phyloP scores from a whole-genome alignment of 148 eudicot genomes.

The Cornus florida region DNA sequence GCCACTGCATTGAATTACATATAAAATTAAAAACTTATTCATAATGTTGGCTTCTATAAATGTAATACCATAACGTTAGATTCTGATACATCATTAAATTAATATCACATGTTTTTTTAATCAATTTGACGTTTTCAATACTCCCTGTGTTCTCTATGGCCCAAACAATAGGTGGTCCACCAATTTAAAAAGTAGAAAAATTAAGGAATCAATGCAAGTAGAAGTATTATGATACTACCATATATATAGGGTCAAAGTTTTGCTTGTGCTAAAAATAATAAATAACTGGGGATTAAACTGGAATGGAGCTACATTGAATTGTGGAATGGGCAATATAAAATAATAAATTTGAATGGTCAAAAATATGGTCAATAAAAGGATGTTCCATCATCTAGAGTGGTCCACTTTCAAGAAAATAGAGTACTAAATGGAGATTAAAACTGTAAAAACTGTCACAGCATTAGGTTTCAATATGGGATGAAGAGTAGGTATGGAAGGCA shows the following conservation, averaged over 20 bases:
- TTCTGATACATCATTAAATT: neutral
- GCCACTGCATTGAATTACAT: conserved; percentile 51
- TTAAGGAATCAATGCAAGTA: neutral
- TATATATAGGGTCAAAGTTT: too few species aligned
- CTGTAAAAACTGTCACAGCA: conserved; percentile 8
- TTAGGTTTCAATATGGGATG: conserved; percentile 16
- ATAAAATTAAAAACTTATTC: neutral
- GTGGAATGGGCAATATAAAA: neutral
- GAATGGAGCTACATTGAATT: too few species aligned
- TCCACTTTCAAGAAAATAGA: neutral
- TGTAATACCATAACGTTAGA: neutral
- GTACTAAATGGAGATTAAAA: neutral
- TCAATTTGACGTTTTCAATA: neutral
- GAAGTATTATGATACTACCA: neutral
- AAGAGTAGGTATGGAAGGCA: conserved; percentile 35
- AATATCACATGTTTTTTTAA: neutral
- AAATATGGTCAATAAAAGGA: neutral
- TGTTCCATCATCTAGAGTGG: neutral
- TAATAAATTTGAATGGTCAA: neutral
- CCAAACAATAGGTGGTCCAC: conserved; percentile 7
- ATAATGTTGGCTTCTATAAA: neutral
- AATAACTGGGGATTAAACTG: too few species aligned
- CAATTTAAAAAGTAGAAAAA: neutral
- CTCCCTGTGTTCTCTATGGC: neutral
- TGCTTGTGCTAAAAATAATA: too few species aligned